Percentiles rank a stretch among this genome's conserved stretches.
These are phyloP conservation scores for Globisporangium emineosum DNA, from an alignment of 352 stramenopile genomes.

Conservation along the genomic window DNA sequence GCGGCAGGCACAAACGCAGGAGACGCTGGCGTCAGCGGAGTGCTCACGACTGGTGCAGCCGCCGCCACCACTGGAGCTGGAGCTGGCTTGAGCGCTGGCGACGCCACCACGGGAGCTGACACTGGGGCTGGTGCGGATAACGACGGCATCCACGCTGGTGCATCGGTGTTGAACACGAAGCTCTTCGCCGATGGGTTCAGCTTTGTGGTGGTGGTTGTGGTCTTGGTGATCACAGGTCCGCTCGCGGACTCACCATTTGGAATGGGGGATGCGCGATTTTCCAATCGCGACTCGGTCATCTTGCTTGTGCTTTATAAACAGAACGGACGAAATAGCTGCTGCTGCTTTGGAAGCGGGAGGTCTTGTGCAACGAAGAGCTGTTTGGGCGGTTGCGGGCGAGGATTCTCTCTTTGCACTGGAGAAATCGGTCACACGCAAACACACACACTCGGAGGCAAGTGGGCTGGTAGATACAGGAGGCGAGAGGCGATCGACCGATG, in stretches of 20 bases:
- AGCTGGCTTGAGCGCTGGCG: constrained; percentile 37
- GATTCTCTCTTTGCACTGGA: background rate
- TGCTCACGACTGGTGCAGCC: background rate
- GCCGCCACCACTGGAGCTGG: constrained; percentile 1
- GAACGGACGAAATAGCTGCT: constrained; percentile 17
- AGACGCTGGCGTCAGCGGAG: constrained; percentile 12
- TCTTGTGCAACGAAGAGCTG: background rate
- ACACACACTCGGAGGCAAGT: background rate
- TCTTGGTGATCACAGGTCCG: constrained; percentile 14
- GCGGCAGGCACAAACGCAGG: constrained; percentile 35
- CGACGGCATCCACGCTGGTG: constrained; percentile 48
- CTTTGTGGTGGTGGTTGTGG: constrained; percentile 30
- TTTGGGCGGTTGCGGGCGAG: background rate
- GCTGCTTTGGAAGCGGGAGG: background rate
- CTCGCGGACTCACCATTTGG: constrained; percentile 12
- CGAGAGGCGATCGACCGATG: background rate
- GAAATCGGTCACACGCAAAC: background rate
- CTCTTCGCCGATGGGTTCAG: constrained; percentile 55
- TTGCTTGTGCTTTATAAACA: constrained; percentile 9
- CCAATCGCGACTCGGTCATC: constrained; percentile 22
- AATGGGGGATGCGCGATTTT: constrained; percentile 18
- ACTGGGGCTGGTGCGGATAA: background rate
- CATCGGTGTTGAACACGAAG: constrained; percentile 63
- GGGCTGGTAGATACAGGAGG: background rate
- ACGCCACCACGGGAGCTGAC: constrained; percentile 12